These are phyloP conservation scores for Candida ponderosae DNA, from an alignment of 805 yeast genomes.

Conservation along the genomic window DNA sequence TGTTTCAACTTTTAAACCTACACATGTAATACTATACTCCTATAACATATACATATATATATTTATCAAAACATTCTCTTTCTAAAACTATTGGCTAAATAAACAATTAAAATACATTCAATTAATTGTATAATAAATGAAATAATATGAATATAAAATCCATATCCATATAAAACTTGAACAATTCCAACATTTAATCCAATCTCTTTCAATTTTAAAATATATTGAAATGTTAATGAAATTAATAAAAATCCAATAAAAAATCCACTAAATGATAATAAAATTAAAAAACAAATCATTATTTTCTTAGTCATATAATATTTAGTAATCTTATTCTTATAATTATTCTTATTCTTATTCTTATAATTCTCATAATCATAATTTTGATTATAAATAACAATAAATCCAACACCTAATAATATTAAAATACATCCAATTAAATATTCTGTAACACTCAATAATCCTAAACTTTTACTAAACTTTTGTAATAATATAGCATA, in stretches of 20 bases:
- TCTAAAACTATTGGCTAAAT: conserved; percentile 14
- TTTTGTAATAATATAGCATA: conserved; percentile 19
- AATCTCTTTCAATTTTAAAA: conserved; percentile 10
- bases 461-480: conserved; percentile 18
- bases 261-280: conserved; percentile 8
- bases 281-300: conserved; percentile 5
- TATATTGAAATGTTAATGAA: conserved; percentile 18
- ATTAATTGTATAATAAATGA: conserved; percentile 8
- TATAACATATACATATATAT: background rate
- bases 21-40: too few relatives aligned
- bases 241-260: conserved; percentile 11
- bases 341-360: too few relatives aligned
- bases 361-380: too few relatives aligned
- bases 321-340: background rate
- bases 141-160: conserved; percentile 13
- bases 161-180: conserved; percentile 11
- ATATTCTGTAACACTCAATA: conserved; percentile 9
- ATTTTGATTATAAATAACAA: background rate
- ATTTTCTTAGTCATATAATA: conserved; percentile 2
- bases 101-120: conserved; percentile 5
- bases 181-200: conserved; percentile 17
- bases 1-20: too few relatives aligned
- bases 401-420: background rate
- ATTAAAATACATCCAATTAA: conserved; percentile 1
- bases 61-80: conserved; percentile 4